Percentiles rank a stretch among this genome's conserved stretches.
Evolutionary conservation across 2,329 filamentous ascomycete species (phyloP).

Genomic region (Monilinia vaccinii-corymbosi): DNA sequence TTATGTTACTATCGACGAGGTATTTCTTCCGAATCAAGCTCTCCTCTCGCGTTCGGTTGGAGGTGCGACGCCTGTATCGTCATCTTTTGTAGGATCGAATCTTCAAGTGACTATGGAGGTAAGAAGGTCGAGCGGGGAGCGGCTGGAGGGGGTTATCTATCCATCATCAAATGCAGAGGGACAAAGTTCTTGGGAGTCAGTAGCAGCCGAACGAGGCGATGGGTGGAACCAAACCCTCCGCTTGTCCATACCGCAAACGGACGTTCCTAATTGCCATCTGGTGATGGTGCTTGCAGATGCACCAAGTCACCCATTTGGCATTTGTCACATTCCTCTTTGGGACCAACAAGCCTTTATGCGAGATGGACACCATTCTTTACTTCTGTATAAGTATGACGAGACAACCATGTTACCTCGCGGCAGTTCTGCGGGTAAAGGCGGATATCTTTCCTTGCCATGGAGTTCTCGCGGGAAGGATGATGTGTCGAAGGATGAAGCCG

Average conservation of each 20-base stretch:
- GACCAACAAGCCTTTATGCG: slow-evolving; percentile 80
- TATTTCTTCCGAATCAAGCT: slow-evolving; percentile 68
- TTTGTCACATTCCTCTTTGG: slow-evolving; percentile 92
- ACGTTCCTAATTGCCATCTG: slow-evolving; percentile 76
- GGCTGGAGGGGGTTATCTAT: slow-evolving; percentile 81
- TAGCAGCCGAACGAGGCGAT: slow-evolving; percentile 68
- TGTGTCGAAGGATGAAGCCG: slow-evolving; percentile 59
- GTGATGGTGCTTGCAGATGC: slow-evolving; percentile 85
- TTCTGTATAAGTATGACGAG: slow-evolving; percentile 89
- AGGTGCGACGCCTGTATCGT: slow-evolving; percentile 63
- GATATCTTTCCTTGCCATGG: slow-evolving; percentile 82
- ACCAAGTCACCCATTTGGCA: slow-evolving; percentile 78
- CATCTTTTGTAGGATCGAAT: slow-evolving; percentile 56
- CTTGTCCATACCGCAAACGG: slow-evolving; percentile 65
- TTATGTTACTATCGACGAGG: slow-evolving; percentile 77
- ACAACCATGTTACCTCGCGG: slow-evolving; percentile 62
- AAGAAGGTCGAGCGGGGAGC: slow-evolving; percentile 65
- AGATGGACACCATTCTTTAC: slow-evolving; percentile 71
- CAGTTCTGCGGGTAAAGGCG: slow-evolving; percentile 62
- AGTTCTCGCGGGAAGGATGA: slow-evolving; percentile 57
- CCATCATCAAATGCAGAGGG: slow-evolving; percentile 72
- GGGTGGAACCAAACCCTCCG: slow-evolving; percentile 84
- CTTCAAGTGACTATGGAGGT: slow-evolving; percentile 87
- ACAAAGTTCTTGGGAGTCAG: slow-evolving; percentile 81
- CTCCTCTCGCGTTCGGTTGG: slow-evolving; percentile 57